phyloP scores from a whole-genome alignment of 2,329 filamentous ascomycete species.

The Talaromyces sp. region DNA sequence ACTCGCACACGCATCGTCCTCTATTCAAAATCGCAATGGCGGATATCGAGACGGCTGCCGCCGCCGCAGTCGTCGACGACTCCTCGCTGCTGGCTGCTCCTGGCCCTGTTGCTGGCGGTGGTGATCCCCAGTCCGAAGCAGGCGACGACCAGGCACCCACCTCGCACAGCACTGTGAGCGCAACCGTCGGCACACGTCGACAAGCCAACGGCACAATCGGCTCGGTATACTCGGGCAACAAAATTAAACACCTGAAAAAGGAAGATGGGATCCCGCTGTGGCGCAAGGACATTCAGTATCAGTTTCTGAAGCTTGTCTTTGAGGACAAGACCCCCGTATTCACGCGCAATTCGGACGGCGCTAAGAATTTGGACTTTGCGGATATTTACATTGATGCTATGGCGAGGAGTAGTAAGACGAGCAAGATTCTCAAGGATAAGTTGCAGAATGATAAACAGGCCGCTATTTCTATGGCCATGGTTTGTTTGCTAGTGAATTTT shows the following conservation, averaged over 20 bases:
- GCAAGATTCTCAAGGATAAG: slow-evolving; percentile 97
- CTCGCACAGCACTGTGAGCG: slow-evolving; percentile 31
- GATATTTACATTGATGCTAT: slow-evolving; percentile 98
- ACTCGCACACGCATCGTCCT: background rate
- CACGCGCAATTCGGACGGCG: slow-evolving; percentile 82
- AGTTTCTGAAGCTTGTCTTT: slow-evolving; percentile 59
- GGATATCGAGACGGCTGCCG: slow-evolving; percentile 27
- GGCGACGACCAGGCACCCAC: slow-evolving; percentile 29
- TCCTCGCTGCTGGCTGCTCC: background rate
- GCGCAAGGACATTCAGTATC: slow-evolving; percentile 63
- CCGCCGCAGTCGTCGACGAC: slow-evolving; percentile 29
- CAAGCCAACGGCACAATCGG: slow-evolving; percentile 62
- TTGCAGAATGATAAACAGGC: slow-evolving; percentile 85
- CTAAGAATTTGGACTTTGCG: slow-evolving; percentile 72
- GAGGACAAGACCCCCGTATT: slow-evolving; percentile 65
- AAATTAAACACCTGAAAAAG: slow-evolving; percentile 63
- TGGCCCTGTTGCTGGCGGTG: background rate
- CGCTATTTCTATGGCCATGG: slow-evolving; percentile 98
- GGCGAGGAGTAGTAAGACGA: slow-evolving; percentile 97
- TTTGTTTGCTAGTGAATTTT: slow-evolving; percentile 93
- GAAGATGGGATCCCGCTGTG: slow-evolving; percentile 62
- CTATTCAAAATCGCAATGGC: slow-evolving; percentile 22
- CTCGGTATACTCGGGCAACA: slow-evolving; percentile 63
- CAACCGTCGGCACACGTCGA: slow-evolving; percentile 49
- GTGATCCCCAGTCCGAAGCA: slow-evolving; percentile 25